phyloP scores from a whole-genome alignment of 192 early-diverging fungal genomes.

The Spinellus fusiger region DNA sequence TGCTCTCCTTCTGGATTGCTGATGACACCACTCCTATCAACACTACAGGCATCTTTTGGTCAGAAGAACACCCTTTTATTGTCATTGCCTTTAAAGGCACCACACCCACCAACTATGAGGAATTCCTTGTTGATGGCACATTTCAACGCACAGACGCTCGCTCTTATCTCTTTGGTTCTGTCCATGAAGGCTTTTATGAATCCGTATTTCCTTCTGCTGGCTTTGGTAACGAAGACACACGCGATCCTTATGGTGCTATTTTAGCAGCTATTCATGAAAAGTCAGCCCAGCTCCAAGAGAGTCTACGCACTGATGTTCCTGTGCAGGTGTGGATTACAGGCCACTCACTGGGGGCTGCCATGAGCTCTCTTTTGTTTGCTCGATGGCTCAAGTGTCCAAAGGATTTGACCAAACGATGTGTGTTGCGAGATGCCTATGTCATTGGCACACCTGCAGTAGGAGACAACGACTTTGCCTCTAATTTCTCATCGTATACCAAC shows the following conservation, averaged over 20 bases:
- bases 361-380: constrained; percentile 36
- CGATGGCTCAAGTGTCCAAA: constrained; percentile 33
- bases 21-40: too few relatives aligned
- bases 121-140: constrained; percentile 39
- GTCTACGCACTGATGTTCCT: constrained; percentile 10
- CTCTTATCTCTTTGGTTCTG: constrained; percentile 43
- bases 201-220: constrained; percentile 35
- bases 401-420: constrained; percentile 1
- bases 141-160: constrained; percentile 46
- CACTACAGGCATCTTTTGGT: constrained; percentile 35
- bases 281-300: constrained; percentile 17
- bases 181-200: constrained; percentile 50
- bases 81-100: constrained; percentile 46
- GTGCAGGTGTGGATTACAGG: constrained; percentile 48
- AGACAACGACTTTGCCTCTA: constrained; percentile 37
- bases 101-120: constrained; percentile 42
- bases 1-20: too few relatives aligned
- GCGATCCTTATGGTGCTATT: constrained; percentile 39
- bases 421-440: constrained; percentile 39
- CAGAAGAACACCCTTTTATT: constrained; percentile 36
- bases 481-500: constrained; percentile 32
- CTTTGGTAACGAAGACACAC: constrained; percentile 17
- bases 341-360: constrained; percentile 47
- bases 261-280: constrained; percentile 29
- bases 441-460: constrained; percentile 42